Evolutionary conservation across 805 yeast genomes (phyloP).

Genomic region (Candida pini): DNA sequence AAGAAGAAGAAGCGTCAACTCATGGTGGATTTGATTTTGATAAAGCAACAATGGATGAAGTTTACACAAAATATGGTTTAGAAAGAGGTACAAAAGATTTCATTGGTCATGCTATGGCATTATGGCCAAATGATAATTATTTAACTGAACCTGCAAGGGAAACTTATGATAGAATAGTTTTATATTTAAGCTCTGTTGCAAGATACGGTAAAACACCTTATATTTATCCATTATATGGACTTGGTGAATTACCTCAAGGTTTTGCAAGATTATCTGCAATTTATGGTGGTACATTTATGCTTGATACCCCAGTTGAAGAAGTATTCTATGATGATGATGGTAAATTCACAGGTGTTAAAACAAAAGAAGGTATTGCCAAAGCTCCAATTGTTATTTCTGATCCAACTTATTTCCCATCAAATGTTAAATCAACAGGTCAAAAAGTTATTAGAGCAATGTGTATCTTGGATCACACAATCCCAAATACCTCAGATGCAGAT

Average conservation of each 20-base stretch:
- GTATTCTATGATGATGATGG: slow-evolving; percentile 67
- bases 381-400: slow-evolving; percentile 96
- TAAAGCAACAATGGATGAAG: slow-evolving; percentile 83
- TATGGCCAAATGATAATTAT: slow-evolving; percentile 90
- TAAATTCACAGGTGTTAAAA: slow-evolving; percentile 77
- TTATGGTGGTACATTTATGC: slow-evolving; percentile 98
- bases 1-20: slow-evolving; percentile 72
- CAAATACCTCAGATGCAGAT: slow-evolving; percentile 75
- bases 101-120: slow-evolving; percentile 98
- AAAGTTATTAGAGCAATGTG: slow-evolving; percentile 83
- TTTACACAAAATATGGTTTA: slow-evolving; percentile 82
- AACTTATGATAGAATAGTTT: slow-evolving; percentile 76
- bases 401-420: slow-evolving; percentile 93
- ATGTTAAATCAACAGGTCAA: slow-evolving; percentile 65
- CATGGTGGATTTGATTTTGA: slow-evolving; percentile 86
- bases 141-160: slow-evolving; percentile 86
- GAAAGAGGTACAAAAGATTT: slow-evolving; percentile 93
- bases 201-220: slow-evolving; percentile 96
- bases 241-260: slow-evolving; percentile 98
- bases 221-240: slow-evolving; percentile 90
- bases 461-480: slow-evolving; percentile 82
- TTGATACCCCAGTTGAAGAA: slow-evolving; percentile 93
- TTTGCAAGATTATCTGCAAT: slow-evolving; percentile 95
- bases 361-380: slow-evolving; percentile 86
- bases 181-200: slow-evolving; percentile 87